Base-by-base conservation (phyloP, 2,329 filamentous ascomycete genomes). In the Daldinia eschscholtzii region DNA sequence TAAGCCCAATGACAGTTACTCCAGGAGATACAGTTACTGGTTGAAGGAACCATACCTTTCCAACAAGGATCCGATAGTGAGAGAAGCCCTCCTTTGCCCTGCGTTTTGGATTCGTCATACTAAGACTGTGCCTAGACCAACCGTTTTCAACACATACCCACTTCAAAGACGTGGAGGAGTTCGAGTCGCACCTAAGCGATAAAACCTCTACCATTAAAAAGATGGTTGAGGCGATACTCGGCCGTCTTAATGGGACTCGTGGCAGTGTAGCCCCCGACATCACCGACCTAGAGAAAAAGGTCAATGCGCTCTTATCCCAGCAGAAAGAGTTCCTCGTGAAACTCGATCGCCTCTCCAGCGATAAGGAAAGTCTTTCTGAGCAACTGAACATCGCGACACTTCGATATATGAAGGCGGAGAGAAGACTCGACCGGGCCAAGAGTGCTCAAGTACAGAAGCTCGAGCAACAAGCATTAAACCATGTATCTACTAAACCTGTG, bases 381-480 rank as follows among this genome's bases (percentile, higher is more conserved):
- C 92, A 95, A 70, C 85, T 98, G 20, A 95, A 98, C 77, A 91
- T 89, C 37, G 96, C 95, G 15, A 97, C 94, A 4, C 85, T 97
- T 66, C 89, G 96, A 72, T 98, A 97, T 77, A 93, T 98, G 83
- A 93, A 97, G 73, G 96, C 96, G 0, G 96, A 99, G 79, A 97
- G 97, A 83, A 96, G 94, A 79, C 85, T 98, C 59, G 96, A 99
- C 79, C 89, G 96, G 48, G 89, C 92, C 26, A 95, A 93, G 80
- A 99, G 96, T 77, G 83, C 90, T 15, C 94, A 97, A 64, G 94
- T 98, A 1, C 92, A 94, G 69, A 97, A 97, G 79, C 82, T 99
- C 67, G 96, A 98, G 79, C 92, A 93, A 75, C 93, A 97, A 81
- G 94, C 94, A 35, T 88, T 94, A 58, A 87, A 92, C 65, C 91